phyloP scores from a whole-genome alignment of 2,329 filamentous ascomycete species.

The Teratosphaeria nubilosa region DNA sequence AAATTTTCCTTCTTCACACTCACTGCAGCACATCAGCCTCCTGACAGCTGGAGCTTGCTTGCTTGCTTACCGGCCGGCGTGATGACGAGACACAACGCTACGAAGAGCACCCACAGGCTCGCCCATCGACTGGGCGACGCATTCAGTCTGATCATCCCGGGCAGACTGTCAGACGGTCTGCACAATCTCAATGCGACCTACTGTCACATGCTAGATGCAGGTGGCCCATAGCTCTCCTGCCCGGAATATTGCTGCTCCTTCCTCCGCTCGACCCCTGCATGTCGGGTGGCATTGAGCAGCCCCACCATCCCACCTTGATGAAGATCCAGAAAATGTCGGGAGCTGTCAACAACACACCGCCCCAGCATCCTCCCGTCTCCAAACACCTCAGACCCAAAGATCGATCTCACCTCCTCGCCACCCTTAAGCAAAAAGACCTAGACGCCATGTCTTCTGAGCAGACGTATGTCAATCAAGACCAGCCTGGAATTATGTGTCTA shows the following conservation, averaged over 20 bases:
- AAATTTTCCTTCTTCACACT: conserved; percentile 93
- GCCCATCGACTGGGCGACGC: conserved; percentile 52
- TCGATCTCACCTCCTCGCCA: conserved; percentile 23
- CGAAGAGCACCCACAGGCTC: conserved; percentile 50
- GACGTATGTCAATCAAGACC: conserved; percentile 55
- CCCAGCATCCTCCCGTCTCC: conserved; percentile 29
- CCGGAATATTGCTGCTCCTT: not conserved
- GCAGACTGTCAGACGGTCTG: not conserved
- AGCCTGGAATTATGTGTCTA: no score
- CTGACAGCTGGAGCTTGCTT: not conserved
- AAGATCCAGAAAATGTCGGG: not conserved
- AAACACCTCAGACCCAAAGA: conserved; percentile 40
- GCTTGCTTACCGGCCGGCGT: conserved; percentile 51
- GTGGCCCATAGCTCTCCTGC: not conserved
- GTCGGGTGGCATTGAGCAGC: not conserved
- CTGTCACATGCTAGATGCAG: not conserved
- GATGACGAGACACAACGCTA: conserved; percentile 50
- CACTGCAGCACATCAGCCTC: conserved; percentile 38
- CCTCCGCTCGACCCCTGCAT: not conserved
- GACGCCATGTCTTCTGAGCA: conserved; percentile 59
- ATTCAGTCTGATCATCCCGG: conserved; percentile 12
- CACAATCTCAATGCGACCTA: not conserved
- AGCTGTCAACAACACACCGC: conserved; percentile 14
- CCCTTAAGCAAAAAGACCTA: conserved; percentile 25
- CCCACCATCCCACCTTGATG: not conserved